These are phyloP conservation scores for Hericium erinaceus DNA, from an alignment of 768 basidiomycete genomes.

Conservation along the genomic window DNA sequence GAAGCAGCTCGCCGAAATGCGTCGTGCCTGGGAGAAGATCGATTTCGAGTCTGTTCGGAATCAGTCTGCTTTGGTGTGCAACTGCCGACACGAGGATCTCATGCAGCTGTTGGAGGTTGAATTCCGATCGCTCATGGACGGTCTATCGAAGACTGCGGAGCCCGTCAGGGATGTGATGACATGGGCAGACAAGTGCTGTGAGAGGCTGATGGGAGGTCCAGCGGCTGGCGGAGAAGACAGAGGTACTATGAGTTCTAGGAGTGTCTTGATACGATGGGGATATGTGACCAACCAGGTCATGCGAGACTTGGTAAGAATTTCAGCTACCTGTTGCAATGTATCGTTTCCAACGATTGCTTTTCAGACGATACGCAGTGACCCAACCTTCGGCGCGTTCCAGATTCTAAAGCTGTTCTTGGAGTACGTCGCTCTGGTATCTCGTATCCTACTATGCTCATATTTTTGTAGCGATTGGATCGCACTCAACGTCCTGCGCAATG, in stretches of 20 bases:
- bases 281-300: slow-evolving; percentile 91
- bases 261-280: slow-evolving; percentile 84
- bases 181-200: slow-evolving; percentile 89
- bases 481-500: slow-evolving; percentile 77
- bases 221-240: slow-evolving; percentile 55
- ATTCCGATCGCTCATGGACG: slow-evolving; percentile 69
- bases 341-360: slow-evolving; percentile 1
- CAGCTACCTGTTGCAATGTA: neutral
- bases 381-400: slow-evolving; percentile 88
- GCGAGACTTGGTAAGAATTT: slow-evolving; percentile 67
- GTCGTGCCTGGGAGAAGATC: slow-evolving; percentile 78
- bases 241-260: slow-evolving; percentile 76
- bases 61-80: slow-evolving; percentile 88
- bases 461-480: slow-evolving; percentile 77
- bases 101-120: slow-evolving; percentile 80
- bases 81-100: slow-evolving; percentile 85
- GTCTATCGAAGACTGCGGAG: slow-evolving; percentile 59
- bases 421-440: slow-evolving; percentile 34
- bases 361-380: slow-evolving; percentile 87
- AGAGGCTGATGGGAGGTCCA: slow-evolving; percentile 69
- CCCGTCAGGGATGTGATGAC: slow-evolving; percentile 83
- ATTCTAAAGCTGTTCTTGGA: slow-evolving; percentile 87
- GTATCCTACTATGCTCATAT: slow-evolving; percentile 13
- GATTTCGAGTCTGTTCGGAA: slow-evolving; percentile 89
- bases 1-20: slow-evolving; percentile 81